phyloP scores from a whole-genome alignment of 2,329 filamentous ascomycete species.

The Clonostachys solani region DNA sequence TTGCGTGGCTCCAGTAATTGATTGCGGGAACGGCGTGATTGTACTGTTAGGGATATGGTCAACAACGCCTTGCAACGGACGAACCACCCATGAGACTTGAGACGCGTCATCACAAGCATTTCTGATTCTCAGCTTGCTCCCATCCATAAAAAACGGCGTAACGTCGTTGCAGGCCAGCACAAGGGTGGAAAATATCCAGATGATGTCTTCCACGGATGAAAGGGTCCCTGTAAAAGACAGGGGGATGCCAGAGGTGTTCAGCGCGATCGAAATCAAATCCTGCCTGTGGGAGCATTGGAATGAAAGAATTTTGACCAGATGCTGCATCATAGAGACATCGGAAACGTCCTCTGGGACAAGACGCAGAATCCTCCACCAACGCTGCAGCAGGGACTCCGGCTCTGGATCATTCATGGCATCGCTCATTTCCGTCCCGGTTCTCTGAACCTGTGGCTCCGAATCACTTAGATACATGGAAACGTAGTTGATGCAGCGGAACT shows the following conservation, averaged over 20 bases:
- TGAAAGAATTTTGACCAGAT: neutral
- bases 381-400: neutral
- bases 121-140: neutral
- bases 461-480: neutral
- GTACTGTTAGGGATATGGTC: neutral
- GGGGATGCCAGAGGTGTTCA: neutral
- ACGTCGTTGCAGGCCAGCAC: neutral
- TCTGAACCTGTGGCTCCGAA: neutral
- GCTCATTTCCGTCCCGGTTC: neutral
- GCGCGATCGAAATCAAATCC: neutral
- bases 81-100: neutral
- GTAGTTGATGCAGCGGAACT: neutral
- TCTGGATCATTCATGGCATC: neutral
- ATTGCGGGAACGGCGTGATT: neutral
- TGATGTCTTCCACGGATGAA: neutral
- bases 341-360: neutral
- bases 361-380: neutral
- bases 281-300: neutral
- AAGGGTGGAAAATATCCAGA: neutral
- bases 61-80: neutral
- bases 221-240: neutral
- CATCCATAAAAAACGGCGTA: neutral
- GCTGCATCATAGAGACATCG: neutral
- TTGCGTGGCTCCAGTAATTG: neutral
- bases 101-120: neutral